A percentile compares a stretch with the other conserved stretches of the same genome.
Evolutionary conservation across 345 rosid species (phyloP).

Genomic region (Excoecaria agallocha): DNA sequence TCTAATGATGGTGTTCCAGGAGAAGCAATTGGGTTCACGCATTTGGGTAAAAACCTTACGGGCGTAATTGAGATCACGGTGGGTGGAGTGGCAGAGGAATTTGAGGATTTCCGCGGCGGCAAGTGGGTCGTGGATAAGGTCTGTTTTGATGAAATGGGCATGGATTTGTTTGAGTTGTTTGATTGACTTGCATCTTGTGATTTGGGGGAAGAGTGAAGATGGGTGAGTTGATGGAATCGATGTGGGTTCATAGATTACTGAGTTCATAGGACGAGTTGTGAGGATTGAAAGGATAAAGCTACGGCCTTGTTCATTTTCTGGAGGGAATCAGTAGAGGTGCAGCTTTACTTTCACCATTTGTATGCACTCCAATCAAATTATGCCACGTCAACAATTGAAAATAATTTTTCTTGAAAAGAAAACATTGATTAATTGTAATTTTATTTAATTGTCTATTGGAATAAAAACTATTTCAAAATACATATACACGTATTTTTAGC

Average conservation of each 20-base stretch:
- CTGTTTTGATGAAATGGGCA: slow-evolving; percentile 62
- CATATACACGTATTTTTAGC: too few relatives aligned
- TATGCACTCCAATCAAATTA: not conserved
- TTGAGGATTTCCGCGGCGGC: slow-evolving; percentile 69
- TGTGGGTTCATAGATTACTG: slow-evolving; percentile 12
- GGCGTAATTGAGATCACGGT: slow-evolving; percentile 44
- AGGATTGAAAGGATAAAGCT: not conserved
- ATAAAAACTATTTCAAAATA: too few relatives aligned
- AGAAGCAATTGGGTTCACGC: slow-evolving; percentile 59
- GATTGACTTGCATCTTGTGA: slow-evolving; percentile 47
- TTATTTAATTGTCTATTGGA: too few relatives aligned
- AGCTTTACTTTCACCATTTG: not conserved
- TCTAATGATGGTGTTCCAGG: slow-evolving; percentile 71
- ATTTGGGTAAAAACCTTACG: slow-evolving; percentile 48
- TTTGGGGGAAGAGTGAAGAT: slow-evolving; percentile 52
- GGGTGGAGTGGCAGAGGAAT: slow-evolving; percentile 45
- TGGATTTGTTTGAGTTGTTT: slow-evolving; percentile 60
- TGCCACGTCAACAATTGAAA: not conserved
- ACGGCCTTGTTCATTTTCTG: not conserved
- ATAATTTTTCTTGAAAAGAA: too few relatives aligned
- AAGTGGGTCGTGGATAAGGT: slow-evolving; percentile 55
- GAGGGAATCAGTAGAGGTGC: too few relatives aligned
- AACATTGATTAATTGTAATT: too few relatives aligned
- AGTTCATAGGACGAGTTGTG: slow-evolving; percentile 17
- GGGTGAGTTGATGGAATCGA: slow-evolving; percentile 34